Conservation (phyloP, 2,329 filamentous ascomycete species). For the Xylariales sp. region DNA sequence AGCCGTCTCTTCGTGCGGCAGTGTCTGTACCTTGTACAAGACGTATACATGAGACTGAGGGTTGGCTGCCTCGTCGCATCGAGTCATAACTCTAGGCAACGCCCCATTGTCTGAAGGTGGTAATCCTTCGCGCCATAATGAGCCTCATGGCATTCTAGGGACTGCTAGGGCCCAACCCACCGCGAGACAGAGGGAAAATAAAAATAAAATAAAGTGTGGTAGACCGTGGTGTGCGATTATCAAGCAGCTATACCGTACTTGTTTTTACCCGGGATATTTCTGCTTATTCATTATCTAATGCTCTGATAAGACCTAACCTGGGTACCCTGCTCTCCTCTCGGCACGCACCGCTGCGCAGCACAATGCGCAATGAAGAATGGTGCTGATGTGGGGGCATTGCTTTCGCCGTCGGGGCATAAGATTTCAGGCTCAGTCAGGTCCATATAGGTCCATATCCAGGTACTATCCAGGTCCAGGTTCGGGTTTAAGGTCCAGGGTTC, state of each 20-base stretch:
- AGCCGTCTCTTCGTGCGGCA: slow-evolving; percentile 32
- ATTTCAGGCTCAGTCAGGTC: slow-evolving; percentile 25
- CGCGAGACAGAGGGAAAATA: slow-evolving; percentile 18
- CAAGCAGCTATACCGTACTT: slow-evolving; percentile 19
- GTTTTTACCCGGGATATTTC: slow-evolving; percentile 24
- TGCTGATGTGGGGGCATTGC: slow-evolving; percentile 34
- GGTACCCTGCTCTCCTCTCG: slow-evolving; percentile 23
- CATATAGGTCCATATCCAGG: slow-evolving; percentile 4
- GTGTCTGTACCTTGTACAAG: slow-evolving; percentile 40
- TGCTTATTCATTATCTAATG: slow-evolving; percentile 37
- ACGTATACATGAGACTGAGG: slow-evolving; percentile 21
- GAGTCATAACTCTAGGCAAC: slow-evolving; percentile 48
- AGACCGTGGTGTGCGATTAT: slow-evolving; percentile 29
- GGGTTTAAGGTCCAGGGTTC: slow-evolving; percentile 14
- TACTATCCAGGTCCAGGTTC: background rate
- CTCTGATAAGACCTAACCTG: slow-evolving; percentile 37
- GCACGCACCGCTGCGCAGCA: slow-evolving; percentile 31
- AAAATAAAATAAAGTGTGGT: slow-evolving; percentile 22
- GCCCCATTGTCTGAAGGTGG: slow-evolving; percentile 35
- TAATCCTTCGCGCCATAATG: slow-evolving; percentile 44
- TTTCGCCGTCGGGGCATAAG: slow-evolving; percentile 22
- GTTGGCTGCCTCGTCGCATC: slow-evolving; percentile 44
- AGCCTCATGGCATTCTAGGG: slow-evolving; percentile 40
- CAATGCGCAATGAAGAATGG: slow-evolving; percentile 36
- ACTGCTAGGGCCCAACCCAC: slow-evolving; percentile 39